phyloP scores from a whole-genome alignment of 2,329 filamentous ascomycete species.

The Simplicillium aogashimaense region DNA sequence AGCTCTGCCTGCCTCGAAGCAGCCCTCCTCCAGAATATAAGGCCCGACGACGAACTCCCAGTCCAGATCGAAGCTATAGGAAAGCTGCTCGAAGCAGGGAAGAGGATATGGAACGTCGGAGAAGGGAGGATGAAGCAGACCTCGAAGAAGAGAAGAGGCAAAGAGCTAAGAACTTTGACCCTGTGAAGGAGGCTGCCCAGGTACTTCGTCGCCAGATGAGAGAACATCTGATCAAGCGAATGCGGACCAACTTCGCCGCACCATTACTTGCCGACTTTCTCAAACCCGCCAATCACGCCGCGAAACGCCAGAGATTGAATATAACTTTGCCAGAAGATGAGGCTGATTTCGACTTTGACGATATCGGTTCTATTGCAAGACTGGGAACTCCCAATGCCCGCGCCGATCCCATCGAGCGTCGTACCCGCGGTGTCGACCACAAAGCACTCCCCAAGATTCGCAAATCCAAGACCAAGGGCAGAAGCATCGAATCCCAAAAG shows the following conservation, averaged over 20 bases:
- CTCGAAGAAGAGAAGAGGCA: slow-evolving; percentile 84
- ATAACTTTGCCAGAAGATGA: slow-evolving; percentile 59
- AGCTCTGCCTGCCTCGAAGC: slow-evolving; percentile 42
- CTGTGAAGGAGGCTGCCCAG: slow-evolving; percentile 74
- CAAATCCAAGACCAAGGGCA: slow-evolving; percentile 50
- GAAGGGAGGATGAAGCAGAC: slow-evolving; percentile 69
- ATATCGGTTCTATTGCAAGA: slow-evolving; percentile 51
- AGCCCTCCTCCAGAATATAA: slow-evolving; percentile 12
- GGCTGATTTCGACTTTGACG: slow-evolving; percentile 39
- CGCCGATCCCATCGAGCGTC: slow-evolving; percentile 50
- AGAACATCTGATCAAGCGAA: slow-evolving; percentile 79
- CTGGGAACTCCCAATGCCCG: slow-evolving; percentile 57
- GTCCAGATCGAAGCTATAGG: slow-evolving; percentile 19
- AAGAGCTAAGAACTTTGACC: slow-evolving; percentile 79
- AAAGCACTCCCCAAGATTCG: slow-evolving; percentile 66
- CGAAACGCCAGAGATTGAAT: slow-evolving; percentile 72
- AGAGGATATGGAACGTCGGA: slow-evolving; percentile 55
- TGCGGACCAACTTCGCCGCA: slow-evolving; percentile 77
- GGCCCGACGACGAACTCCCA: slow-evolving; percentile 22
- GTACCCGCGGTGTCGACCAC: slow-evolving; percentile 42
- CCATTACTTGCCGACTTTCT: slow-evolving; percentile 73
- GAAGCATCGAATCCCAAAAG: slow-evolving; percentile 56
- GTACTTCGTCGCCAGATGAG: slow-evolving; percentile 70
- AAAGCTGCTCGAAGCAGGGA: slow-evolving; percentile 32
- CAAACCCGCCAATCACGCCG: slow-evolving; percentile 68